Percentiles rank a stretch among this genome's conserved stretches.
phyloP scores from a whole-genome alignment of 768 basidiomycete species.

The Tylopilus sp. region DNA sequence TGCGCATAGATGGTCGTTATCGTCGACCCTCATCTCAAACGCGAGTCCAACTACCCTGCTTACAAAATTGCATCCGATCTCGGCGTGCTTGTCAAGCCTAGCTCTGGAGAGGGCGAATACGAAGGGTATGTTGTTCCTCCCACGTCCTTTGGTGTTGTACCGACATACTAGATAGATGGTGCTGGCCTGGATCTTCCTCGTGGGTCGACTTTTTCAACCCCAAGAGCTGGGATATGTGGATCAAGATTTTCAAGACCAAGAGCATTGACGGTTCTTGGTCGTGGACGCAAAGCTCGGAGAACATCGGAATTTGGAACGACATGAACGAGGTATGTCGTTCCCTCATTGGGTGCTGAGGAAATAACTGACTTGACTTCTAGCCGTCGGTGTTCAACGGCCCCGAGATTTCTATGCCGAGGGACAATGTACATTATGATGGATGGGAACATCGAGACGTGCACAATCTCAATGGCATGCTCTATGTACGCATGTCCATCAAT shows the following conservation, averaged over 20 bases:
- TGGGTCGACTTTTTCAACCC: constrained; percentile 99
- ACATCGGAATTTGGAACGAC: constrained; percentile 96
- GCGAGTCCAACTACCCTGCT: constrained; percentile 70
- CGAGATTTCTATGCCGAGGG: constrained; percentile 82
- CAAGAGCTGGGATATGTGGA: constrained; percentile 88
- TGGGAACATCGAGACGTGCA: constrained; percentile 99
- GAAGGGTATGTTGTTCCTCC: constrained; percentile 53
- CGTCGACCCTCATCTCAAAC: constrained; percentile 94
- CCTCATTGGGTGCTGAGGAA: neutral
- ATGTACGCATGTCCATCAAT: constrained; percentile 42
- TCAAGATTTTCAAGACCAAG: constrained; percentile 67
- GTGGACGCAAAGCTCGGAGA: constrained; percentile 78
- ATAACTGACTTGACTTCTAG: constrained; percentile 36
- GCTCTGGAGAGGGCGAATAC: constrained; percentile 78
- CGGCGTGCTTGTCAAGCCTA: constrained; percentile 78
- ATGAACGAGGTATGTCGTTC: constrained; percentile 87
- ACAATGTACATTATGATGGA: constrained; percentile 81
- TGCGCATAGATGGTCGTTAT: constrained; percentile 88
- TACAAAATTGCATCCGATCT: constrained; percentile 82
- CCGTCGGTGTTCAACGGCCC: constrained; percentile 99
- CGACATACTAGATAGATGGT: constrained; percentile 53
- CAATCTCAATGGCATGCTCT: constrained; percentile 97
- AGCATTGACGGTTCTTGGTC: constrained; percentile 56
- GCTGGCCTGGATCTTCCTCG: constrained; percentile 94
- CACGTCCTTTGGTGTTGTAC: neutral